These are phyloP conservation scores for Cryptococcus sp. DNA, from an alignment of 1,284 basidiomycete species.

Conservation along the genomic window DNA sequence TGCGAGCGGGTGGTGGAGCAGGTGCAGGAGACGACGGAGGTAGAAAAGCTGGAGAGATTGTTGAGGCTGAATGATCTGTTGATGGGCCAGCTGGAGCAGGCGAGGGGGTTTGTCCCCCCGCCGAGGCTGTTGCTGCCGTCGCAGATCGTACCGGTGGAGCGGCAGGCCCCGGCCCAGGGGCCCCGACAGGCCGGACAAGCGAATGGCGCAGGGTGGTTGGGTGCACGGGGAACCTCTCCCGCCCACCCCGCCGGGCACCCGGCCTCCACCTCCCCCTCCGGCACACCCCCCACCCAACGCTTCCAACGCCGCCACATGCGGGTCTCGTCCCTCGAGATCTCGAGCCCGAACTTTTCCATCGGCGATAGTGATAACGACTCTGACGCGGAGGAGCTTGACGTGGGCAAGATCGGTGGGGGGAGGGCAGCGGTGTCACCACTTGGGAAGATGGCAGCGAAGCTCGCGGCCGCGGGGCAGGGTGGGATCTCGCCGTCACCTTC, in stretches of 20 bases:
- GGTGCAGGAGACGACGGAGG: constrained; percentile 61
- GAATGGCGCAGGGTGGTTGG: too few species aligned
- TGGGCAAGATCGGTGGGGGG: constrained; percentile 5
- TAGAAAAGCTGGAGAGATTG: constrained; percentile 61
- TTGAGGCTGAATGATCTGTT: constrained; percentile 70
- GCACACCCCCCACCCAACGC: not conserved
- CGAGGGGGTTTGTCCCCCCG: constrained; percentile 35
- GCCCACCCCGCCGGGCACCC: not conserved
- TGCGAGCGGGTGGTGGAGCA: constrained; percentile 60
- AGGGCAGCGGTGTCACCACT: not conserved
- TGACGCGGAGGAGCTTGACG: constrained; percentile 55
- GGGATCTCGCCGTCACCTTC: too few species aligned
- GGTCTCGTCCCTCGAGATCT: constrained; percentile 54
- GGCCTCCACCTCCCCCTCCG: too few species aligned
- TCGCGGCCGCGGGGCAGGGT: not conserved
- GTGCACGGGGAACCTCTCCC: not conserved
- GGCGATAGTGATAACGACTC: constrained; percentile 61
- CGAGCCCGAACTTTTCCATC: constrained; percentile 61
- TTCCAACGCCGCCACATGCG: constrained; percentile 26
- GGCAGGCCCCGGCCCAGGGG: too few species aligned
- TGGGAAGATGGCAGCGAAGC: not conserved
- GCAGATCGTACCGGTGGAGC: constrained; percentile 27
- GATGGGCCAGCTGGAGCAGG: constrained; percentile 52
- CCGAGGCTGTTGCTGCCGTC: constrained; percentile 40
- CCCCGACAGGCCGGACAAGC: too few species aligned